Percentiles rank a stretch among this genome's conserved stretches.
Evolutionary conservation across 1,139 yeast genomes (phyloP).

Genomic region (Nakaseomyces delphensis): DNA sequence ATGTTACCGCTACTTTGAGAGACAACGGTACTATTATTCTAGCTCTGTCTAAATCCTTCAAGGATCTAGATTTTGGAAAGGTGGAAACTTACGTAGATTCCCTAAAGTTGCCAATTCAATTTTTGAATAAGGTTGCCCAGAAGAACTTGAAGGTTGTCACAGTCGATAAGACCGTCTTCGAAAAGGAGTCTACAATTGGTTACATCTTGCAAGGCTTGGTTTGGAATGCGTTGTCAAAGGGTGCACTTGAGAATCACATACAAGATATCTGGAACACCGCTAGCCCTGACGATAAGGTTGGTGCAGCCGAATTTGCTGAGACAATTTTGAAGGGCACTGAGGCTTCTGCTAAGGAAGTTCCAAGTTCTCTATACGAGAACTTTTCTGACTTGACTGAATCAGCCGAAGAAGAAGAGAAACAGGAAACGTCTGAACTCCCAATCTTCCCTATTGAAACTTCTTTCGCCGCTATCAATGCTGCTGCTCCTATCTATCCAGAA

Average conservation of each 20-base stretch:
- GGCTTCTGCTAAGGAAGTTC: conserved; percentile 28
- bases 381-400: conserved; percentile 29
- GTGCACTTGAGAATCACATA: conserved; percentile 55
- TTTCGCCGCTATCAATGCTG: conserved; percentile 50
- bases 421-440: conserved; percentile 33
- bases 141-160: conserved; percentile 46
- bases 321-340: conserved; percentile 5
- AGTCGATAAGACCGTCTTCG: conserved; percentile 48
- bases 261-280: conserved; percentile 74
- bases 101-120: conserved; percentile 39
- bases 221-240: conserved; percentile 60
- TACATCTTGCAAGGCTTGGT: conserved; percentile 73
- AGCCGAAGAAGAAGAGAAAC: conserved; percentile 10
- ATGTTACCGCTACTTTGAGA: conserved; percentile 53
- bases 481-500: conserved; percentile 24
- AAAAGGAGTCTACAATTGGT: conserved; percentile 58
- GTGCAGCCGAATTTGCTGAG: conserved; percentile 6
- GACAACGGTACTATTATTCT: conserved; percentile 51
- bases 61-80: conserved; percentile 25
- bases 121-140: conserved; percentile 48
- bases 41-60: conserved; percentile 23
- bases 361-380: neutral
- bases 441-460: conserved; percentile 53
- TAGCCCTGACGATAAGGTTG: conserved; percentile 47
- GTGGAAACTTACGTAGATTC: conserved; percentile 38